These are phyloP conservation scores for Pseudogymnoascus sp. DNA, from an alignment of 2,329 filamentous ascomycete species.

Conservation along the genomic window DNA sequence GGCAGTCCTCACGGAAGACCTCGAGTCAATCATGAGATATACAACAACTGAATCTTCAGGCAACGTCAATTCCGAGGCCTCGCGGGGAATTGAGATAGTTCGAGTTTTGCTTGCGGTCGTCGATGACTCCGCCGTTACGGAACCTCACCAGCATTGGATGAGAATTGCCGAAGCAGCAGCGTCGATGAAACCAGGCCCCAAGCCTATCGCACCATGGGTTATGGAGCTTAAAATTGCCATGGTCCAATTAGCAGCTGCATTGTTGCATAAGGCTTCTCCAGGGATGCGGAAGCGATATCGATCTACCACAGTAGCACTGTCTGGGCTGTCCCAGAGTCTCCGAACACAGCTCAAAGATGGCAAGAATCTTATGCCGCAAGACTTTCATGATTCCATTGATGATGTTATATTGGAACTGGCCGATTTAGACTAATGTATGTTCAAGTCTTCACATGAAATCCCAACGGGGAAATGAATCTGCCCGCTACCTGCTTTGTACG, in stretches of 20 bases:
- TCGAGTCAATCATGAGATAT: conserved; percentile 36
- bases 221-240: conserved; percentile 44
- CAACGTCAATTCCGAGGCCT: conserved; percentile 26
- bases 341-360: conserved; percentile 15
- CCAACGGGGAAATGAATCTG: too few relatives aligned
- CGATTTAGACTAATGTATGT: conserved; percentile 1
- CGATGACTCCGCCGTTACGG: conserved; percentile 38
- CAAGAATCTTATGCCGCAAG: conserved; percentile 24
- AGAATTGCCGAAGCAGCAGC: conserved; percentile 43
- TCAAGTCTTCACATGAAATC: neutral
- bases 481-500: neutral
- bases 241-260: conserved; percentile 46
- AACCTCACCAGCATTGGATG: conserved; percentile 48
- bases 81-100: conserved; percentile 47
- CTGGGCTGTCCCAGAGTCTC: conserved; percentile 32
- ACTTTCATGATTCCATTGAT: conserved; percentile 37
- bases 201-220: conserved; percentile 14
- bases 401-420: conserved; percentile 32
- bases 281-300: conserved; percentile 43
- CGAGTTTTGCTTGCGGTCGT: conserved; percentile 45
- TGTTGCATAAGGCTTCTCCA: conserved; percentile 39
- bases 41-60: conserved; percentile 18
- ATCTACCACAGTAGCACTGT: conserved; percentile 43
- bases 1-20: conserved; percentile 42
- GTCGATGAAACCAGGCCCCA: conserved; percentile 22